Evolutionary conservation across 495 filamentous ascomycete genomes (phyloP), one percentile per base, ranked within the genome.

Genomic region (Neurospora cerealis): DNA sequence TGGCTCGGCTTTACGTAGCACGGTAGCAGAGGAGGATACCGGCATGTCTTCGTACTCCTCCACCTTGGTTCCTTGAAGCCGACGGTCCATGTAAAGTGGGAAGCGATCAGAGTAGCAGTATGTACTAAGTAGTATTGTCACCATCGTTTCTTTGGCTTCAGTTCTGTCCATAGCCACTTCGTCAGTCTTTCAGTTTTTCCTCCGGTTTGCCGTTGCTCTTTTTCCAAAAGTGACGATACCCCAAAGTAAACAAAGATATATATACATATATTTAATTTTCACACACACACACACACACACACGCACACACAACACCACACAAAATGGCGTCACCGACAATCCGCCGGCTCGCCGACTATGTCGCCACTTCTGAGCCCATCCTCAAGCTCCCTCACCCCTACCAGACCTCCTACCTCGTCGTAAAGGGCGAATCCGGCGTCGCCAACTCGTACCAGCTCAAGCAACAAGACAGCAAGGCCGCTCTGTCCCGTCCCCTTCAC

Each of bases 331-430:
- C 80, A 71, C 17, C 78, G 8, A 17, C 24, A 32, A 17, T 32
- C 46, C 76, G 73, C 40, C 74, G 74, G 4, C 73, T 80, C 28
- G 79, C 75, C 62, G 72, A 74, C 69, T 78, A 76, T 40, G 77
- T 75, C 11, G 73, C 83, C 36, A 74, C 80, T 10, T 80, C 80
- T n/a, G 80, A 83, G 48, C 78, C 80, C 21, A 73, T 85, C 17
- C 77, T 85, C 70, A 83, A 81, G 78, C 84, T 86, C 54, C 84
- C 84, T 19, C 83, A 86, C 70, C 84, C 84, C 0, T 85, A 84
- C 73, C 81, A 80, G 42, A 84, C 84, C 10, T 74, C 83, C n/a
- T 86, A 85, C 71, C 21, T 75, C 60, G 74, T 85, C 73, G 74
- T 73, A 60, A 82, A 82, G 44, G 78, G 32, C 42, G 28, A 13